Evolutionary conservation across 192 early-diverging fungal genomes (phyloP), one percentile per base, ranked within the genome.

Genomic region (Coemansia aciculifera): DNA sequence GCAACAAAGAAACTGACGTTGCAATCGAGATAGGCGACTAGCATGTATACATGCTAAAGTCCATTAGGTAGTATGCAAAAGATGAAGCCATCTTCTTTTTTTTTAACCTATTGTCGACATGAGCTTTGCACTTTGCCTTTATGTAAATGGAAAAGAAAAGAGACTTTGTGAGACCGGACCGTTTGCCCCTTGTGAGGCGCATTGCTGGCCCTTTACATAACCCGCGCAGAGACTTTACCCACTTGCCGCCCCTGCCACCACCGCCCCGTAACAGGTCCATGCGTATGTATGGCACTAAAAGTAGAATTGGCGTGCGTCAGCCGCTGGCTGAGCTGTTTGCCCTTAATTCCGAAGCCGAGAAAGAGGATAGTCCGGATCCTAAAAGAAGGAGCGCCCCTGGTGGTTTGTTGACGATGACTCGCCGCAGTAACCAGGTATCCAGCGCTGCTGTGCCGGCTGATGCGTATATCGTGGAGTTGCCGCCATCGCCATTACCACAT

Each of bases 241-340:
- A 49, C 37, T 17, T 75, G 60, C 78, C 78, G 10, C 78, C 78
- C 11, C 38, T 81, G 34, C 78, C 73, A n/a, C 78, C 78, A 12
- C 51, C 24, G 5, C 27, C 52, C 13, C 54, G 46, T n/a, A 48
- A 21, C 46, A 48, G 8, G 19, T 0, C 8, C n/a, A n/a, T 57
- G 44, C 44, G 44, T 19, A 48, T 4, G 54, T 57, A 57, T 31
- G 54, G 54, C 17, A 7, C 29, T 29, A 57, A 57, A 15, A 13
- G 54, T 7, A 31, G 54, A 34, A 34, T 15, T 17, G 54, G 27
- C 29, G 54, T 57, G 1, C 54, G 29, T 17, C 54, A 34, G 29
- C 54, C 54, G 29, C 31, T 57, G 17, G 29, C 54, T 32, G 54
- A 57, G 54, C 54, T 57, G 5, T 34, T 57, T 31, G 54, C 17